A percentile compares a stretch with the other conserved stretches of the same genome.
Conservation (phyloP, 306 rosid genomes). For the Lupinus albus region DNA sequence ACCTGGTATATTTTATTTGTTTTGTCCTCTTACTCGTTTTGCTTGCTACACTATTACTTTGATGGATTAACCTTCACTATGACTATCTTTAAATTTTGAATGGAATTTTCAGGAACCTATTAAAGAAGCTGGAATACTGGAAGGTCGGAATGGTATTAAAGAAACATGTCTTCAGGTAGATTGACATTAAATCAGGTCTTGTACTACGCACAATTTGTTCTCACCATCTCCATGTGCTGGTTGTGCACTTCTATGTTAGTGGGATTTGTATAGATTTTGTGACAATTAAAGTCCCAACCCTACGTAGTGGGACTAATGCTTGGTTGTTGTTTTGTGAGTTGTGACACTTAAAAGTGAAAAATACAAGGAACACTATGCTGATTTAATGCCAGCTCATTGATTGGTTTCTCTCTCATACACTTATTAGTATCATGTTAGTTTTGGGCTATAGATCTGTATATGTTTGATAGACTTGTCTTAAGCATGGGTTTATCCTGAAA, state of each 20-base stretch:
- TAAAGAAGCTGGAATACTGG: constrained; percentile 97
- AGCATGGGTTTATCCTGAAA: constrained; percentile 7
- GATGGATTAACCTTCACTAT: constrained; percentile 19
- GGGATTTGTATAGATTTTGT: constrained; percentile 26
- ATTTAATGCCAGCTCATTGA: constrained; percentile 20
- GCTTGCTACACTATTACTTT: constrained; percentile 20
- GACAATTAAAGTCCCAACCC: no score
- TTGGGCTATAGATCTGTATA: constrained; percentile 7
- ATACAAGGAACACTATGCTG: background rate
- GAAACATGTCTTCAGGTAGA: constrained; percentile 98
- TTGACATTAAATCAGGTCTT: constrained; percentile 20
- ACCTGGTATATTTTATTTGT: constrained; percentile 60
- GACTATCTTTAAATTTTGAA: constrained; percentile 4
- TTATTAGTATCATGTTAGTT: background rate
- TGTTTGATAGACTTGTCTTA: background rate
- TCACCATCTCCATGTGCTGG: constrained; percentile 5
- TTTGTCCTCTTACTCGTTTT: constrained; percentile 15
- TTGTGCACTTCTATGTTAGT: constrained; percentile 30
- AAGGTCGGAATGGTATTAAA: constrained; percentile 96
- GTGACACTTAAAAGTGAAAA: constrained; percentile 21
- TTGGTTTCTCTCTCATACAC: constrained; percentile 10
- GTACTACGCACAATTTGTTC: constrained; percentile 21
- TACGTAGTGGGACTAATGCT: no score
- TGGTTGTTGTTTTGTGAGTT: no score
- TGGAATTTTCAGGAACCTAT: constrained; percentile 77